Evolutionary conservation across 129 eudicot species (phyloP).

Genomic region (Erigeron canadensis): DNA sequence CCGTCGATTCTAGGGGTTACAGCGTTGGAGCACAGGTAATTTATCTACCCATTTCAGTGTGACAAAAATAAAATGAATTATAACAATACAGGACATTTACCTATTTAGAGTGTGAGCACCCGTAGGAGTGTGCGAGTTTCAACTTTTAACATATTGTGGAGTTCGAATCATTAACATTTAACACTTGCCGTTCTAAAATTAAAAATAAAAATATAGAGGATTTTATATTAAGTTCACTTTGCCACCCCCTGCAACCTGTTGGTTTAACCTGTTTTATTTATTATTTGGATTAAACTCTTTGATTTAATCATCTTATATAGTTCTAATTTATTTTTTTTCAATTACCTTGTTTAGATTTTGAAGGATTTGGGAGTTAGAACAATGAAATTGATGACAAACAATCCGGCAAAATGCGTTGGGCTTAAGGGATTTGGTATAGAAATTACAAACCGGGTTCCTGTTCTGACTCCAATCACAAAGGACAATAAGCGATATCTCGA

Average conservation of each 20-base stretch:
- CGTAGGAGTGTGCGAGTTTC: too few species aligned
- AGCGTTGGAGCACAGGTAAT: constrained; percentile 93
- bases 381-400: constrained; percentile 92
- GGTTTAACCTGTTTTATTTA: not conserved
- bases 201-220: too few species aligned
- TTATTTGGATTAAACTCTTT: not conserved
- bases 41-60: not conserved
- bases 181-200: too few species aligned
- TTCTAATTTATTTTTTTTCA: not conserved
- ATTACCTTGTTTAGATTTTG: constrained; percentile 49
- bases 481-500: constrained; percentile 83
- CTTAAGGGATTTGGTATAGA: constrained; percentile 88
- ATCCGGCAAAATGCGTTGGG: constrained; percentile 86
- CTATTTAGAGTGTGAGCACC: too few species aligned
- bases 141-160: too few species aligned
- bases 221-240: too few species aligned
- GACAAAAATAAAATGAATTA: too few species aligned
- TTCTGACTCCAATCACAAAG: constrained; percentile 71
- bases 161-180: too few species aligned
- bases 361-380: constrained; percentile 94
- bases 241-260: too few species aligned
- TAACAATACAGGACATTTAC: too few species aligned
- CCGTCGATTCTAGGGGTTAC: constrained; percentile 91
- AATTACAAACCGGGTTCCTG: constrained; percentile 78
- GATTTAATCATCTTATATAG: not conserved